Base-by-base conservation (phyloP, 1,139 yeast species). In the Saccharomycopsis phalli region DNA sequence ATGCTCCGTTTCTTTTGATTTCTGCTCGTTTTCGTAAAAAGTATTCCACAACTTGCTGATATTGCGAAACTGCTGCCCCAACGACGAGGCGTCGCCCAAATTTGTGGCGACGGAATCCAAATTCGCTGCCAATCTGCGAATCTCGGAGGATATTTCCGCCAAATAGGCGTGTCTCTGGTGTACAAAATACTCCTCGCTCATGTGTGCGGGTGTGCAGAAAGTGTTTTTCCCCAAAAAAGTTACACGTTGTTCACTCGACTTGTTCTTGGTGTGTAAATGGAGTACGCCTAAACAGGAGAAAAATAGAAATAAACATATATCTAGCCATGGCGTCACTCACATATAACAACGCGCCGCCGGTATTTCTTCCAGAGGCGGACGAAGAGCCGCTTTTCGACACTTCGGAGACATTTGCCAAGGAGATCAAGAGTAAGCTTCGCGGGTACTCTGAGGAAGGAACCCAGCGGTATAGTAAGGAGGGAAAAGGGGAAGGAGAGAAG, bases 1-100 rank as follows among this genome's bases (percentile, higher is more conserved):
- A 4, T 11, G 13, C 11, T 16, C 13, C 11, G 26, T 21, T 19
- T 27, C 28, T 18, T 36, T 36, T 26, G 25, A 18, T 28, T 43
- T 41, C 23, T 29, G 13, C 28, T 40, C 38, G 14, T 19, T 30
- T 16, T 35, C 22, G 31, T 44, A 44, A 18, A 44, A 44, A 2
- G 45, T 42, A 36, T 44, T 44, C 47, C 47, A 44, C 18, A 44
- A 21, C 13, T 35, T 23, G 20, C 41, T 36, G 4, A 44, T 38
- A 34, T 39, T 44, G n/a, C 32, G 32, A 33, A 44, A 44, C 35
- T 44, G 47, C 21, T 38, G 36, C 3, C 44, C 47, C n/a, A 44
- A 37, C 7, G 25, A 31, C 8, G 36, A 21, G 2, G 40, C 26
- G 21, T 44, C 47, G 14, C 39, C 35, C 27, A 44, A 36, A 19